Conservation (phyloP, 345 rosid genomes). For the Anacardium occidentale region DNA sequence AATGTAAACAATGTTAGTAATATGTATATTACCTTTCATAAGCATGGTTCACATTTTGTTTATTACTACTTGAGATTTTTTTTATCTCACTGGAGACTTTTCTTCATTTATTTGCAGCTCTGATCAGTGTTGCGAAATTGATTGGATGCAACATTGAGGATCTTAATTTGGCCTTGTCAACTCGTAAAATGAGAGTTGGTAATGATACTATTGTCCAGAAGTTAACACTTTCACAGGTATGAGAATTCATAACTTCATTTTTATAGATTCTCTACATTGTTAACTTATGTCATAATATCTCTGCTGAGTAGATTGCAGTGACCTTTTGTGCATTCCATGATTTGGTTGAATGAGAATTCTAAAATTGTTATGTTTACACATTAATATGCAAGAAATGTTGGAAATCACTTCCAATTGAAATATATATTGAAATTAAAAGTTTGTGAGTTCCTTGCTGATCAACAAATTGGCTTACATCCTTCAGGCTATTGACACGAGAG, state of each 20-base stretch:
- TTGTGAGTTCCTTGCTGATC: slow-evolving; percentile 4
- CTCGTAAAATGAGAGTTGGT: slow-evolving; percentile 93
- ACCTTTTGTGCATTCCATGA: neutral
- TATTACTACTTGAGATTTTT: neutral
- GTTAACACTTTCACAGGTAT: slow-evolving; percentile 83
- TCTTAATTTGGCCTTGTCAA: slow-evolving; percentile 76
- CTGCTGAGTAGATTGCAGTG: neutral
- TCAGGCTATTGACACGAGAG: slow-evolving; percentile 84
- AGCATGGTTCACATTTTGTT: neutral
- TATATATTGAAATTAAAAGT: slow-evolving; percentile 6
- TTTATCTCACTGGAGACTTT: slow-evolving; percentile 7
- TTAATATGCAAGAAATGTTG: neutral
- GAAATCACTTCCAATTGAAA: neutral
- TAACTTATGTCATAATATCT: neutral
- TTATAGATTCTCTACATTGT: neutral
- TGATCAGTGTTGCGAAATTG: slow-evolving; percentile 68
- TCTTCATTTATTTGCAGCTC: slow-evolving; percentile 47
- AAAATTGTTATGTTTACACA: neutral
- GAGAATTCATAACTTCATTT: slow-evolving; percentile 10
- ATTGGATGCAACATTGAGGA: slow-evolving; percentile 69
- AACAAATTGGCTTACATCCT: slow-evolving; percentile 23
- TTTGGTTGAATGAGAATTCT: neutral
- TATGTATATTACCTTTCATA: slow-evolving; percentile 3
- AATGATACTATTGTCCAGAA: slow-evolving; percentile 86
- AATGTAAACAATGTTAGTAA: too few relatives aligned